These are phyloP conservation scores for Fusarium sp. DNA, from an alignment of 2,329 filamentous ascomycete species.

Conservation along the genomic window DNA sequence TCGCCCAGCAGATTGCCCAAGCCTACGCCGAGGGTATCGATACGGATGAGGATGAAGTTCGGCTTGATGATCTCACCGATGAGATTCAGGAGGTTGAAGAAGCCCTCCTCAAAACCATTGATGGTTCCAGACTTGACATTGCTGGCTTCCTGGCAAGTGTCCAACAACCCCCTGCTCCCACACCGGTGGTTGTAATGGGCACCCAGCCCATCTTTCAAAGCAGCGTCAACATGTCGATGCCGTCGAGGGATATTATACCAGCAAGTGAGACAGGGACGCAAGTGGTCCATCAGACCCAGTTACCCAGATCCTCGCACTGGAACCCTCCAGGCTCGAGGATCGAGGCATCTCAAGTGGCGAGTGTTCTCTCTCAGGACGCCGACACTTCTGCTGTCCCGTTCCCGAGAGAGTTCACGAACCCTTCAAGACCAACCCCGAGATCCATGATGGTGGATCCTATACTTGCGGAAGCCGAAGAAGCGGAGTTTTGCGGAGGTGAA, in stretches of 20 bases:
- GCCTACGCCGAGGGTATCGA: slow-evolving; percentile 63
- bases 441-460: slow-evolving; percentile 1
- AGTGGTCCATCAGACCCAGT: slow-evolving; percentile 64
- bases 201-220: slow-evolving; percentile 54
- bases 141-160: slow-evolving; percentile 49
- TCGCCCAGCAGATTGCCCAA: slow-evolving; percentile 59
- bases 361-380: slow-evolving; percentile 40
- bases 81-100: slow-evolving; percentile 57
- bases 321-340: slow-evolving; percentile 34
- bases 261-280: slow-evolving; percentile 54
- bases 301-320: slow-evolving; percentile 45
- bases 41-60: slow-evolving; percentile 62
- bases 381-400: slow-evolving; percentile 37
- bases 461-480: slow-evolving; percentile 30
- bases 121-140: slow-evolving; percentile 59
- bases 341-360: slow-evolving; percentile 31
- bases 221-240: slow-evolving; percentile 47
- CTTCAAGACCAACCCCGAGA: slow-evolving; percentile 11
- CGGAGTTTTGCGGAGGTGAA: slow-evolving; percentile 40
- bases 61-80: slow-evolving; percentile 60
- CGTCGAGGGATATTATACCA: slow-evolving; percentile 47
- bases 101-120: slow-evolving; percentile 53
- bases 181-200: slow-evolving; percentile 52
- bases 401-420: slow-evolving; percentile 35
- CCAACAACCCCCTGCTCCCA: slow-evolving; percentile 11